phyloP scores from a whole-genome alignment of 495 filamentous ascomycete genomes.

The Sabuloglossum arenarium region DNA sequence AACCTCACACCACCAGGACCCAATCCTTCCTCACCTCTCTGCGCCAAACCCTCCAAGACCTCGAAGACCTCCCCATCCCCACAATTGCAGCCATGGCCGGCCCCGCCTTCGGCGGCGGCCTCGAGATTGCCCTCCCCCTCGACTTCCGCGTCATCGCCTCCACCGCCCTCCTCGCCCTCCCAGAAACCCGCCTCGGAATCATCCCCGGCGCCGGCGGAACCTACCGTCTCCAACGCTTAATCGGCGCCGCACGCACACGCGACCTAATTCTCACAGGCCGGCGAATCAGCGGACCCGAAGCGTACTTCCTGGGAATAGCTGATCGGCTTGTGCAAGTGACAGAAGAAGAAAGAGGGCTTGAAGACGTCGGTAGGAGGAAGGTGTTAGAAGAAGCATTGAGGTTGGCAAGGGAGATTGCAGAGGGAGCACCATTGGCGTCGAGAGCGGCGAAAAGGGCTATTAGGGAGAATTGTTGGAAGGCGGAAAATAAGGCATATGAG shows the following conservation, averaged over 20 bases:
- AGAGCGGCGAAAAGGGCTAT: slow-evolving; percentile 54
- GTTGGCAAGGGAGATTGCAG: slow-evolving; percentile 61
- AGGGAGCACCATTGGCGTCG: slow-evolving; percentile 67
- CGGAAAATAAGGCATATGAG: slow-evolving; percentile 62
- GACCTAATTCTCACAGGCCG: slow-evolving; percentile 78
- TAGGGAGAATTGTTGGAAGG: slow-evolving; percentile 28
- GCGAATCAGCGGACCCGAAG: slow-evolving; percentile 54
- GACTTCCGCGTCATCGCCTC: slow-evolving; percentile 67
- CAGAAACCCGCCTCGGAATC: slow-evolving; percentile 81
- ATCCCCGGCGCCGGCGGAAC: slow-evolving; percentile 90
- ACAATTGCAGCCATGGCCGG: slow-evolving; percentile 71
- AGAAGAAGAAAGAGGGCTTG: slow-evolving; percentile 25
- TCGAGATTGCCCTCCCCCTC: slow-evolving; percentile 75
- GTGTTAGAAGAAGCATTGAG: slow-evolving; percentile 55
- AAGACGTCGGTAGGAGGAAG: slow-evolving; percentile 34
- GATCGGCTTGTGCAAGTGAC: slow-evolving; percentile 60
- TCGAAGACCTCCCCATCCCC: slow-evolving; percentile 58
- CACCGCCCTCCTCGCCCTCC: slow-evolving; percentile 53
- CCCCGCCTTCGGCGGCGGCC: slow-evolving; percentile 70
- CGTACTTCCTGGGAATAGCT: slow-evolving; percentile 64
- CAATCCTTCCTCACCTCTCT: slow-evolving; percentile 54
- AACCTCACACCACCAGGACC: slow-evolving; percentile 27
- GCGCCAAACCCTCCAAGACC: slow-evolving; percentile 42
- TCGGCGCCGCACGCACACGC: slow-evolving; percentile 53
- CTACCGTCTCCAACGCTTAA: slow-evolving; percentile 54